These are phyloP conservation scores for Thelonectria blattea DNA, from an alignment of 2,329 filamentous ascomycete genomes.

Conservation along the genomic window DNA sequence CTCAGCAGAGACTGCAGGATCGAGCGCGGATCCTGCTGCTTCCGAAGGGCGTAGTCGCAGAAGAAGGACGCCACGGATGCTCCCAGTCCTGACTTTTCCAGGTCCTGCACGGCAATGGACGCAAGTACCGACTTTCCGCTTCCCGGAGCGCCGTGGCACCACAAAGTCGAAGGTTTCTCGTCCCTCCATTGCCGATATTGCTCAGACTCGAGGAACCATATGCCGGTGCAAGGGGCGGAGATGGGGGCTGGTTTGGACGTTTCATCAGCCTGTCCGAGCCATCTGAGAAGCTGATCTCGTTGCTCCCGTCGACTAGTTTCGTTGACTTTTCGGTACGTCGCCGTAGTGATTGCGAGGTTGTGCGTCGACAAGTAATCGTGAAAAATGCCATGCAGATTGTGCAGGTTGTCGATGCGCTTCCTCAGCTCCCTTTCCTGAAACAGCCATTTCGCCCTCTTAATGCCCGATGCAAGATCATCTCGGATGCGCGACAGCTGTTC, in stretches of 20 bases:
- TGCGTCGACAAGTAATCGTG: slow-evolving; percentile 6
- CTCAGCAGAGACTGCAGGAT: neutral
- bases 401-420: slow-evolving; percentile 7
- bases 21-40: neutral
- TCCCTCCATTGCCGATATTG: neutral
- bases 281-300: slow-evolving; percentile 1
- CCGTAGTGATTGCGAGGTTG: neutral
- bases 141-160: slow-evolving; percentile 2
- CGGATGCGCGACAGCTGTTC: slow-evolving; percentile 6
- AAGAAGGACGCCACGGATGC: neutral
- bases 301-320: neutral
- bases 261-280: neutral
- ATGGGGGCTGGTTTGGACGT: neutral
- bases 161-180: neutral
- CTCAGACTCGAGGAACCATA: neutral
- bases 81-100: neutral
- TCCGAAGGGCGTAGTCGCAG: slow-evolving; percentile 4
- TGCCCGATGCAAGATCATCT: slow-evolving; percentile 6
- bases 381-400: neutral
- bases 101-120: neutral
- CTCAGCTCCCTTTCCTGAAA: slow-evolving; percentile 4
- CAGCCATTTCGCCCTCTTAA: slow-evolving; percentile 6
- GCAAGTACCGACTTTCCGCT: slow-evolving; percentile 7
- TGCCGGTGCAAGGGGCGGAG: slow-evolving; percentile 1
- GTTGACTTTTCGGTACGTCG: neutral